These are phyloP conservation scores for Clathrus columnatus DNA, from an alignment of 768 basidiomycete species.

Conservation along the genomic window DNA sequence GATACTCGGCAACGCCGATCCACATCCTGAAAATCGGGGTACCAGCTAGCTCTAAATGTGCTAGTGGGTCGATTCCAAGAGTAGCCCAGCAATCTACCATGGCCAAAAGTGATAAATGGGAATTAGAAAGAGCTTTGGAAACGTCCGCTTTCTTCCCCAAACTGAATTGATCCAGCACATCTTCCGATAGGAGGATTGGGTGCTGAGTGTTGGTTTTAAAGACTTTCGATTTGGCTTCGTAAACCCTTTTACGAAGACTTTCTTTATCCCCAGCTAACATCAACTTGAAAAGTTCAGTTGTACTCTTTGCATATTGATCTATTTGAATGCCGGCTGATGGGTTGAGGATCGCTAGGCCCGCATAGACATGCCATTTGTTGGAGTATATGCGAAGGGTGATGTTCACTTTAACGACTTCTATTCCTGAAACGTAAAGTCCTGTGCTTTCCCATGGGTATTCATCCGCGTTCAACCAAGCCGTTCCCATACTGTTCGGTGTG, in stretches of 20 bases:
- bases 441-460: slow-evolving; percentile 90
- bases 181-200: slow-evolving; percentile 78
- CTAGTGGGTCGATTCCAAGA: slow-evolving; percentile 79
- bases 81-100: slow-evolving; percentile 99
- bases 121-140: slow-evolving; percentile 42
- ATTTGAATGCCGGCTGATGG: slow-evolving; percentile 85
- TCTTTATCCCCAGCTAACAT: slow-evolving; percentile 62
- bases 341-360: slow-evolving; percentile 95
- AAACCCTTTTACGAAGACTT: slow-evolving; percentile 60
- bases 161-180: slow-evolving; percentile 83
- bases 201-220: slow-evolving; percentile 44
- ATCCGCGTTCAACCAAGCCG: slow-evolving; percentile 74
- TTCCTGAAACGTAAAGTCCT: slow-evolving; percentile 90
- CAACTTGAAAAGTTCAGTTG: slow-evolving; percentile 88
- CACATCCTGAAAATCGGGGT: slow-evolving; percentile 95
- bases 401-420: slow-evolving; percentile 98
- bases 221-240: slow-evolving; percentile 64
- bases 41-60: slow-evolving; percentile 85
- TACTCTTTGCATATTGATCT: slow-evolving; percentile 78
- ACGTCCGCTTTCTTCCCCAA: slow-evolving; percentile 41
- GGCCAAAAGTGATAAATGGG: slow-evolving; percentile 86
- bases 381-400: slow-evolving; percentile 93
- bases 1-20: slow-evolving; percentile 93
- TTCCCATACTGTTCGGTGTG: slow-evolving; percentile 72
- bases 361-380: slow-evolving; percentile 98